Percentiles rank a stretch among this genome's conserved stretches.
phyloP scores from a whole-genome alignment of 495 filamentous ascomycete species.

The Penicillium bialowiezense region DNA sequence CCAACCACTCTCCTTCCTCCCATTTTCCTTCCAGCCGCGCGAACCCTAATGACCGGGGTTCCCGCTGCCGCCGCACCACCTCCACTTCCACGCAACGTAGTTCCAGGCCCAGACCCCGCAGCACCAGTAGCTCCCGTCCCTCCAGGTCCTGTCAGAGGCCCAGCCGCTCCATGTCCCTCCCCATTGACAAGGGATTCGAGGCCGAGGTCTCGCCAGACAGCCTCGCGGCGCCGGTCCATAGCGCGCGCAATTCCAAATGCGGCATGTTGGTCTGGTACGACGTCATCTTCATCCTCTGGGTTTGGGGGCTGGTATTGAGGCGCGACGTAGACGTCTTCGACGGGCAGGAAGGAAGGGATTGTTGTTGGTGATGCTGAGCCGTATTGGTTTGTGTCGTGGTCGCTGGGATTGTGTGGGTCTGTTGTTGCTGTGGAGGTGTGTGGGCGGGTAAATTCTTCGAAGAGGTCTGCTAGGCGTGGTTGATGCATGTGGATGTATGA shows the following conservation, averaged over 20 bases:
- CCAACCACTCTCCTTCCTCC: slow-evolving; percentile 35
- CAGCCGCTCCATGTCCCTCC: slow-evolving; percentile 22
- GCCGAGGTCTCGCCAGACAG: slow-evolving; percentile 84
- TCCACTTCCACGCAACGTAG: slow-evolving; percentile 25
- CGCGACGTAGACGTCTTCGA: slow-evolving; percentile 80
- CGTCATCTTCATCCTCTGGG: slow-evolving; percentile 96
- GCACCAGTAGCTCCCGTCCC: slow-evolving; percentile 4
- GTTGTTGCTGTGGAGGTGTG: slow-evolving; percentile 30
- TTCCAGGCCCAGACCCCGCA: slow-evolving; percentile 54
- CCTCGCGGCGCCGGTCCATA: slow-evolving; percentile 59
- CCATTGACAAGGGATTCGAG: slow-evolving; percentile 64
- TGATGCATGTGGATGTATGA: slow-evolving; percentile 86
- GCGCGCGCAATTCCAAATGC: slow-evolving; percentile 93
- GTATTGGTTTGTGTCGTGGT: slow-evolving; percentile 24
- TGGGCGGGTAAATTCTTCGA: slow-evolving; percentile 72
- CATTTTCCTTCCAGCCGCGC: slow-evolving; percentile 34
- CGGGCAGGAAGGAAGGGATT: slow-evolving; percentile 46
- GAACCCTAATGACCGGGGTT: slow-evolving; percentile 18
- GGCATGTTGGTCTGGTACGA: slow-evolving; percentile 95
- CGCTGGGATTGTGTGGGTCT: slow-evolving; percentile 24
- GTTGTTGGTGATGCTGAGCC: slow-evolving; percentile 33
- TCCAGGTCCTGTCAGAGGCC: too few relatives aligned
- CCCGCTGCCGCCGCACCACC: slow-evolving; percentile 20
- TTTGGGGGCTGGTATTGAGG: slow-evolving; percentile 89
- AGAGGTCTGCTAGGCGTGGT: slow-evolving; percentile 79